Conservation (phyloP, 2,329 filamentous ascomycete genomes). For the Trichoderma lentiforme region DNA sequence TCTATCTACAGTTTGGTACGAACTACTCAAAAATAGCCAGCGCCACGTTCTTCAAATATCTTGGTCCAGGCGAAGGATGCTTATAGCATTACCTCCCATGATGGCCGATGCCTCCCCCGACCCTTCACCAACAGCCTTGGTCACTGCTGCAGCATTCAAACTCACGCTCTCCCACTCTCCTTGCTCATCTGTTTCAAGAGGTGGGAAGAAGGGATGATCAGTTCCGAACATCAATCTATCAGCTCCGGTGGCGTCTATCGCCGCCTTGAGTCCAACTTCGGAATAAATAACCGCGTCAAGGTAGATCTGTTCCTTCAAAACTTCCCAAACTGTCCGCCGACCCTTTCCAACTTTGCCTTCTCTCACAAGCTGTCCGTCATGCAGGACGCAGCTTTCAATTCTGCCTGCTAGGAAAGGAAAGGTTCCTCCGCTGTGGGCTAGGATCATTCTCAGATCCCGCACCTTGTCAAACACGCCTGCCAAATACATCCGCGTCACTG, state of each 20-base stretch:
- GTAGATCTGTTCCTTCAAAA: constrained; percentile 70
- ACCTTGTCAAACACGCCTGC: constrained; percentile 79
- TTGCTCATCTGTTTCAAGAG: constrained; percentile 58
- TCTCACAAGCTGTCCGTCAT: constrained; percentile 71
- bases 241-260: constrained; percentile 62
- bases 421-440: constrained; percentile 86
- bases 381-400: constrained; percentile 81
- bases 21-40: not conserved
- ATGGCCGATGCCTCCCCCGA: constrained; percentile 48
- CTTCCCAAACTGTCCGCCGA: constrained; percentile 54
- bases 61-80: constrained; percentile 42
- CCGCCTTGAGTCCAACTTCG: constrained; percentile 67
- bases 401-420: constrained; percentile 84
- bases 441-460: constrained; percentile 64
- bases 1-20: not conserved
- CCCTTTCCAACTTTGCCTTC: constrained; percentile 52
- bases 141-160: constrained; percentile 51
- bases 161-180: constrained; percentile 68
- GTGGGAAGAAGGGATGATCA: constrained; percentile 84
- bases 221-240: constrained; percentile 78
- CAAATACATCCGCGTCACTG: constrained; percentile 83
- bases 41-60: constrained; percentile 18
- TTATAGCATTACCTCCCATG: constrained; percentile 58
- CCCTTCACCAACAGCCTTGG: constrained; percentile 46
- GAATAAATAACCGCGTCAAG: constrained; percentile 85